Evolutionary conservation across 371 early-diverging fungal genomes (phyloP), one percentile per base, ranked within the genome.

Genomic region (Zopfochytrium polystomum): DNA sequence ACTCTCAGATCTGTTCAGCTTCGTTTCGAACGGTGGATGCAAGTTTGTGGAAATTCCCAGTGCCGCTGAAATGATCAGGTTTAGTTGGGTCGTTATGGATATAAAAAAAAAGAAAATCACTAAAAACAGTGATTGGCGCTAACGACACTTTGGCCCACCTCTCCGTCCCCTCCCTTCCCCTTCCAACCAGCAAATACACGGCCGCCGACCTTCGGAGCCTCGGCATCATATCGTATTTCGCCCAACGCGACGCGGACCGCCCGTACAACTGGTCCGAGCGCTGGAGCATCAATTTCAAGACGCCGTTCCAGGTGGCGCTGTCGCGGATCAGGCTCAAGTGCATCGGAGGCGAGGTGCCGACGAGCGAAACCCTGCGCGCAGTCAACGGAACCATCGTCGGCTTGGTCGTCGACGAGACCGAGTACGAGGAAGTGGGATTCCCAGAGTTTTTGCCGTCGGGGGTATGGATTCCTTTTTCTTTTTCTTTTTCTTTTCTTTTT

Each of bases 381-480:
- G 70, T 90, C 25, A 90, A 90, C 65, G 90, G 87, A 1, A 80
- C 78, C 34, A 43, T 90, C 1, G 91, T 92, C 1, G 90, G 82
- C 0, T 63, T 90, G 6, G 77, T 87, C 6, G 82, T 81, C 1
- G 83, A 85, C 54, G 31, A 42, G 2, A 49, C 57, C 1, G 31
- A 27, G 22, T 71, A 73, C 42, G 42, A 29, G 13, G 38, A 26
- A 30, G n/a, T 46, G 9, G 22, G n/a, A n/a, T n/a, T n/a, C n/a
- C n/a, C n/a, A n/a, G n/a, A n/a, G n/a, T n/a, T n/a, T n/a, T n/a
- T n/a, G n/a, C n/a, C n/a, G n/a, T n/a, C n/a, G n/a, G n/a, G n/a
- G n/a, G n/a, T n/a, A n/a, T n/a, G n/a, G n/a, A n/a, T n/a, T n/a
- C n/a, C n/a, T n/a, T n/a, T n/a, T n/a, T n/a, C n/a, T n/a, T 46